phyloP scores from a whole-genome alignment of 2,329 filamentous ascomycete genomes.

The Cladorrhinum sp. region DNA sequence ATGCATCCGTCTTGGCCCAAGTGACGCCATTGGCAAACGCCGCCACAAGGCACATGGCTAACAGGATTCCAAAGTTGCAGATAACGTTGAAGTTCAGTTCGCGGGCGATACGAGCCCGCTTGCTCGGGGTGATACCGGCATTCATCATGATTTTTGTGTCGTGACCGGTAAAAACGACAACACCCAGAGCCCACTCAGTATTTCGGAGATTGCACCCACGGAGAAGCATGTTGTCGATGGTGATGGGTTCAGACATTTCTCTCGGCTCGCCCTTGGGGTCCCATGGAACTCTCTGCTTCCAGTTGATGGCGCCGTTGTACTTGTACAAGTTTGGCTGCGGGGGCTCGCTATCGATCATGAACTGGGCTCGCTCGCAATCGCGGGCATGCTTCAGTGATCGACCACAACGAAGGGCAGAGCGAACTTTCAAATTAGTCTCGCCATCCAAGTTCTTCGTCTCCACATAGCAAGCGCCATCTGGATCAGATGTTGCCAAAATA shows the following conservation, averaged over 20 bases:
- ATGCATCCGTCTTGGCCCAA: slow-evolving; percentile 73
- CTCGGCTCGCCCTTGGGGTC: slow-evolving; percentile 60
- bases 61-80: slow-evolving; percentile 89
- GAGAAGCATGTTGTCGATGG: slow-evolving; percentile 91
- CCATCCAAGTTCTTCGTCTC: slow-evolving; percentile 98
- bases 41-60: slow-evolving; percentile 82
- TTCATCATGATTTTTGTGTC: slow-evolving; percentile 99
- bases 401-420: slow-evolving; percentile 83
- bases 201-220: slow-evolving; percentile 92
- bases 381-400: slow-evolving; percentile 79
- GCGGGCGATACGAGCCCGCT: slow-evolving; percentile 84
- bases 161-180: slow-evolving; percentile 90
- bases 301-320: slow-evolving; percentile 86
- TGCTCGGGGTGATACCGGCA: slow-evolving; percentile 89
- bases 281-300: slow-evolving; percentile 69
- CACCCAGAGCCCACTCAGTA: slow-evolving; percentile 90
- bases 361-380: slow-evolving; percentile 87
- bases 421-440: slow-evolving; percentile 95
- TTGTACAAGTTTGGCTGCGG: slow-evolving; percentile 94
- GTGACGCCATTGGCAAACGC: slow-evolving; percentile 81
- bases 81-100: slow-evolving; percentile 97
- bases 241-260: slow-evolving; percentile 87
- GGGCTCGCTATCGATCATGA: slow-evolving; percentile 82
- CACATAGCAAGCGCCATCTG: slow-evolving; percentile 92
- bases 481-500: slow-evolving; percentile 87